A percentile compares a stretch with the other conserved stretches of the same genome.
Evolutionary conservation across 352 stramenopile species (phyloP).

Genomic region (Phytophthora cryptogea): DNA sequence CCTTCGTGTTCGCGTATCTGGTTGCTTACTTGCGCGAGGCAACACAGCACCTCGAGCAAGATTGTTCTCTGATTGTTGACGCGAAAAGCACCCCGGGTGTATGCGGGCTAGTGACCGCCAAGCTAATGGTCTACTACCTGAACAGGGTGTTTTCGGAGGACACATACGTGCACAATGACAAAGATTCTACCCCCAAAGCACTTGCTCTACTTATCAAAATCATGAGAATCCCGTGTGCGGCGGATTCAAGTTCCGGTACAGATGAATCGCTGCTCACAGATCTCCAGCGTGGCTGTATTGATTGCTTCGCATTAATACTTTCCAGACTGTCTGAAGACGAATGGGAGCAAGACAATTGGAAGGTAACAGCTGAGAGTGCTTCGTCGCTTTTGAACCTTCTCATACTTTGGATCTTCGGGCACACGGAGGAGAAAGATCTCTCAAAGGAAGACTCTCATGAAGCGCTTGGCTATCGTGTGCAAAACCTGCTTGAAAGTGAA

Average conservation of each 20-base stretch:
- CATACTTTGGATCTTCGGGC: conserved; percentile 43
- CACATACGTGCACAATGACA: conserved; percentile 23
- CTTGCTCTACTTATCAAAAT: conserved; percentile 52
- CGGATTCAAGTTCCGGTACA: conserved; percentile 9
- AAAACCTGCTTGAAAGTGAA: conserved; percentile 18
- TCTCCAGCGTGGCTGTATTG: conserved; percentile 73
- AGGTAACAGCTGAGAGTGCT: not conserved
- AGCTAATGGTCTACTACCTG: conserved; percentile 80
- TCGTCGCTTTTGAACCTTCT: conserved; percentile 37
- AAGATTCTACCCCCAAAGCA: conserved; percentile 24
- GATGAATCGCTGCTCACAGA: conserved; percentile 52
- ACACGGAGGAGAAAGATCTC: not conserved
- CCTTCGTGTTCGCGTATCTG: conserved; percentile 47
- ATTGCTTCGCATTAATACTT: conserved; percentile 64
- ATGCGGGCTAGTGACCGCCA: conserved; percentile 59
- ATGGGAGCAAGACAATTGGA: not conserved
- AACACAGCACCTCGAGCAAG: conserved; percentile 2
- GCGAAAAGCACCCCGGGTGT: conserved; percentile 27
- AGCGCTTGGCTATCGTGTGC: conserved; percentile 16
- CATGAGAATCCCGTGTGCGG: conserved; percentile 43
- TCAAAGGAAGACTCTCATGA: conserved; percentile 3
- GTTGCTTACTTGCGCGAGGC: conserved; percentile 47
- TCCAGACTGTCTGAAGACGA: conserved; percentile 19
- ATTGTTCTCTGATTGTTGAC: conserved; percentile 18
- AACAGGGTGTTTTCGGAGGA: conserved; percentile 67